Base-by-base conservation (phyloP, 179 eudicot species). In the Camellia oleifera region DNA sequence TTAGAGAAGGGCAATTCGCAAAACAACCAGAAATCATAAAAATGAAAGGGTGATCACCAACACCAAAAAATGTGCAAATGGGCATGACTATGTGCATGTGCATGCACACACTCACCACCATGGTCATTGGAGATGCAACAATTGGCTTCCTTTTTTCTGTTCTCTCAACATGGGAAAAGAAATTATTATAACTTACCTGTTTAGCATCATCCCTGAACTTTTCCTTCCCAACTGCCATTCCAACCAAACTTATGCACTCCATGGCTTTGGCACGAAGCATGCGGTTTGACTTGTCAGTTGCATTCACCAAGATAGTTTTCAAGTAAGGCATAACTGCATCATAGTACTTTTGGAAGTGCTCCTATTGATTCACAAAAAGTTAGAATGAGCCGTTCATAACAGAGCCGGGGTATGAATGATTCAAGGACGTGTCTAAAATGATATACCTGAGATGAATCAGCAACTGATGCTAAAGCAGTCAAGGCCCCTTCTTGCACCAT, bases 211-310 rank as follows among this genome's bases (percentile, higher is more conserved):
- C 98, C 84, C 95, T 94, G 85, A 95, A 95, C 84, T 91, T 95
- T 26, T 95, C 99, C 88, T 95, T 95, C 77, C 99, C 99, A 85
- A 95, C 99, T 60, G 99, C 99, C 99, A 95, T 95, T 69, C 99
- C 99, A 66, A 95, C 99, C 87, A 95, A 85, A 81, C 99, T 94
- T 79, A 96, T 92, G 83, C 99, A 96, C 82, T 96, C 99, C 99
- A 96, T 96, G 76, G 99, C 95, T 90, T 96, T 96, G 72, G 99
- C 99, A 65, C 99, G 91, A 85, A 96, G 98, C 99, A 96, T 96
- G 67, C 99, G 97, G 75, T 94, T 94, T 11, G 95, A 85, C 82
- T 96, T 96, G 83, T 96, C 99, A 18, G 94, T 96, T 81, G 99
- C 99, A 86, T 91, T 94, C 68, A 92, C 89, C 81, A 96, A 82